Percentiles rank a stretch among this genome's conserved stretches.
phyloP scores from a whole-genome alignment of 805 yeast species.

The Kockiozyma suomiensis region DNA sequence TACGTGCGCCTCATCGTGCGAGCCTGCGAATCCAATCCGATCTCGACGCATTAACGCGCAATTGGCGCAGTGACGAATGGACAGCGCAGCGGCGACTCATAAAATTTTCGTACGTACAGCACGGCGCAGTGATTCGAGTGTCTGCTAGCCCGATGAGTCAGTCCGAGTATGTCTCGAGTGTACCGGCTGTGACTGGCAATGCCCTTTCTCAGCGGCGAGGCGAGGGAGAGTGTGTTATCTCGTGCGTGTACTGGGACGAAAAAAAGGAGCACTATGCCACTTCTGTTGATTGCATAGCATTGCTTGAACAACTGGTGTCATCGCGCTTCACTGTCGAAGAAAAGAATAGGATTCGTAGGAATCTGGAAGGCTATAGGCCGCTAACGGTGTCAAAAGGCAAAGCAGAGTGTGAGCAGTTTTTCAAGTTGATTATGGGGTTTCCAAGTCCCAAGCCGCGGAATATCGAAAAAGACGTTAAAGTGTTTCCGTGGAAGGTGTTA shows the following conservation, averaged over 20 bases:
- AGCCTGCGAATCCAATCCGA: constrained; percentile 40
- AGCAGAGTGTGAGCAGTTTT: constrained; percentile 46
- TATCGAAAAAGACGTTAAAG: constrained; percentile 71
- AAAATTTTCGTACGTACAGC: constrained; percentile 40
- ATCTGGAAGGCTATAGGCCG: constrained; percentile 65
- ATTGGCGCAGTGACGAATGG: constrained; percentile 54
- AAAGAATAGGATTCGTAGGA: constrained; percentile 68
- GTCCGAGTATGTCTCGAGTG: constrained; percentile 17
- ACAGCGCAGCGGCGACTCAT: constrained; percentile 53
- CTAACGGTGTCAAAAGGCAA: constrained; percentile 57
- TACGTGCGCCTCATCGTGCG: constrained; percentile 33
- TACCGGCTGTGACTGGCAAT: constrained; percentile 3
- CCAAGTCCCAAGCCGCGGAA: constrained; percentile 67
- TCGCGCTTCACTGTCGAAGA: constrained; percentile 65
- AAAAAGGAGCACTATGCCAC: constrained; percentile 57
- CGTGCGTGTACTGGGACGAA: constrained; percentile 61
- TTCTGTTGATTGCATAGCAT: constrained; percentile 62
- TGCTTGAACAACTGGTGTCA: constrained; percentile 59
- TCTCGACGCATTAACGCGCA: constrained; percentile 45
- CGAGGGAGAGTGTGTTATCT: constrained; percentile 27
- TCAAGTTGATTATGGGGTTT: constrained; percentile 59
- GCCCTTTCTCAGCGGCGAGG: constrained; percentile 20
- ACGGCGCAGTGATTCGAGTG: constrained; percentile 41
- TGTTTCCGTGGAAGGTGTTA: constrained; percentile 60
- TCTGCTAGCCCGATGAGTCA: constrained; percentile 32